Conservation (phyloP, 2,329 filamentous ascomycete species). For the Tolypocladium tundrense region DNA sequence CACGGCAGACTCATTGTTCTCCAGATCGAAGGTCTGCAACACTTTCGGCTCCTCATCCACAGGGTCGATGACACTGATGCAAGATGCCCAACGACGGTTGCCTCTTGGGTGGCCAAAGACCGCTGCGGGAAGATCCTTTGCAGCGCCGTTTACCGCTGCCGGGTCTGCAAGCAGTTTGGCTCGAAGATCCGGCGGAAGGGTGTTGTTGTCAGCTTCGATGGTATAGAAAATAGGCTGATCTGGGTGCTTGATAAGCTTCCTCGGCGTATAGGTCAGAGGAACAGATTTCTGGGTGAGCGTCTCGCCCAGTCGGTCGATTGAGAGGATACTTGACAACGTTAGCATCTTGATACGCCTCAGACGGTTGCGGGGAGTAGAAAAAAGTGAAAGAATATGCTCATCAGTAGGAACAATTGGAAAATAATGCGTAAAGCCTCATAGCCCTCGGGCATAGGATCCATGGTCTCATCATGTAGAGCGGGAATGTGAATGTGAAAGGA, state of each 20-base stretch:
- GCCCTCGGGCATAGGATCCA: constrained; percentile 45
- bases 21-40: constrained; percentile 68
- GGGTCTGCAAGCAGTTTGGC: constrained; percentile 66
- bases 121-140: constrained; percentile 58
- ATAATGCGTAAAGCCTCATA: constrained; percentile 46
- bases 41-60: constrained; percentile 58
- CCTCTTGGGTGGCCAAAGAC: constrained; percentile 86
- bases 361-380: not conserved
- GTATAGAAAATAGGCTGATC: constrained; percentile 87
- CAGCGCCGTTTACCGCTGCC: constrained; percentile 59
- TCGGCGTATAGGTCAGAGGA: constrained; percentile 80
- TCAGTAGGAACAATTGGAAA: constrained; percentile 98
- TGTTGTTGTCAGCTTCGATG: constrained; percentile 88
- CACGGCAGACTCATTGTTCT: constrained; percentile 84
- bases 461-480: constrained; percentile 51
- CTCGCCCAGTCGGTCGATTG: constrained; percentile 74
- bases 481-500: not conserved
- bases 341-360: not conserved
- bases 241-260: constrained; percentile 78
- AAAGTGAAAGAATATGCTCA: constrained; percentile 20
- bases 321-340: constrained; percentile 59
- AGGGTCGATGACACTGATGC: constrained; percentile 86
- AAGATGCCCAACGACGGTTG: constrained; percentile 86
- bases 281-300: constrained; percentile 82
- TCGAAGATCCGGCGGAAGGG: constrained; percentile 68